Evolutionary conservation across 345 rosid genomes (phyloP).

Genomic region (Gossypium mustelinum): DNA sequence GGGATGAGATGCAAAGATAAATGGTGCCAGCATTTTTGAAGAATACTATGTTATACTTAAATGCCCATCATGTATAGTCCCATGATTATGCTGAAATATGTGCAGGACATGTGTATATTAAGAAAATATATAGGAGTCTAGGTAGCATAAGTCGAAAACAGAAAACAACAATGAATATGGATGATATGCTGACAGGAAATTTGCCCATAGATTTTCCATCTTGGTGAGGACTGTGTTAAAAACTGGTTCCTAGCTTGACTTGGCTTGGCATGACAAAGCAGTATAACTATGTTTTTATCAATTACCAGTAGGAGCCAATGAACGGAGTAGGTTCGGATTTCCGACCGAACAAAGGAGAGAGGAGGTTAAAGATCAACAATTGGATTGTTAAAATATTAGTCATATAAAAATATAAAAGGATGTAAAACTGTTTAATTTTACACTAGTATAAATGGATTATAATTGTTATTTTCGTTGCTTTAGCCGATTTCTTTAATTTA

Average conservation of each 20-base stretch:
- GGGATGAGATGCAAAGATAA: not conserved
- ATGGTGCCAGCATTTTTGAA: not conserved
- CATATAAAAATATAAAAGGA: not conserved
- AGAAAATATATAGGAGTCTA: not conserved
- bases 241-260: not conserved
- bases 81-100: no score
- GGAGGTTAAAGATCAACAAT: not conserved
- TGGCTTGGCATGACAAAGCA: not conserved
- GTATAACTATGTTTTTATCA: not conserved
- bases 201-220: not conserved
- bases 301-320: not conserved
- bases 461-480: not conserved
- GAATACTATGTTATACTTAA: not conserved
- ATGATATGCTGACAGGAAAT: not conserved
- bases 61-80: not conserved
- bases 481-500: not conserved
- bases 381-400: not conserved
- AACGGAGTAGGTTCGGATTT: not conserved
- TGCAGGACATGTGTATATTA: not conserved
- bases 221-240: not conserved
- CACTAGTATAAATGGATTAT: rapidly evolving
- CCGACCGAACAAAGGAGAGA: not conserved
- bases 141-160: not conserved
- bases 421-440: no score
- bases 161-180: not conserved